Percentiles rank a stretch among this genome's conserved stretches.
phyloP scores from a whole-genome alignment of 202 grass and related monocot genomes.

The Eragrostis tef region DNA sequence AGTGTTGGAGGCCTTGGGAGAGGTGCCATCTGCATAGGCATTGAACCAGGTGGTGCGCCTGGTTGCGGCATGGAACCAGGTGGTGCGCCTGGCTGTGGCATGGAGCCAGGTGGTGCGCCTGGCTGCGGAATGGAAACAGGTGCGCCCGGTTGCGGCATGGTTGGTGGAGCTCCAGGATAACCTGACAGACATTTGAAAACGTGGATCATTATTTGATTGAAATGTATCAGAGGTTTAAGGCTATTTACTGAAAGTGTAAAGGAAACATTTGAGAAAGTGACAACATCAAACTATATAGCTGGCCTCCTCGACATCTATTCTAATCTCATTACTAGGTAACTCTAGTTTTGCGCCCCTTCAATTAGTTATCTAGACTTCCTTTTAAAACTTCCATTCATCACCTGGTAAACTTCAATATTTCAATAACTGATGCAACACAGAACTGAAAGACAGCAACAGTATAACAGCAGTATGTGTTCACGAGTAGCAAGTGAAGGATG shows the following conservation, averaged over 20 bases:
- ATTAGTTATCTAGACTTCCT: background rate
- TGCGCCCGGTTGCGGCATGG: constrained; percentile 27
- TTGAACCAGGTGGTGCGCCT: constrained; percentile 43
- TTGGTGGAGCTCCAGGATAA: constrained; percentile 54
- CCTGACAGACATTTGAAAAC: constrained; percentile 48
- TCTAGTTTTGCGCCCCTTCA: no score
- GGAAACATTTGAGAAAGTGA: constrained; percentile 6
- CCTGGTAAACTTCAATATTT: background rate
- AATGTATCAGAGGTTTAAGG: constrained; percentile 29
- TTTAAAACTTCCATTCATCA: constrained; percentile 3
- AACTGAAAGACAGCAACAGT: background rate
- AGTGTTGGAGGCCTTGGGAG: constrained; percentile 66
- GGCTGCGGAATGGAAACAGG: no score
- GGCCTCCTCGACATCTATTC: background rate
- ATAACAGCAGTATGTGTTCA: background rate
- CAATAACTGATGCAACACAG: constrained; percentile 26
- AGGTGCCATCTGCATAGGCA: constrained; percentile 60
- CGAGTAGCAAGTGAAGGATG: background rate
- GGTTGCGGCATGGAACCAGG: constrained; percentile 56
- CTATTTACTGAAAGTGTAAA: background rate
- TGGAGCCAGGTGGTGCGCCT: no score
- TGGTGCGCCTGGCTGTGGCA: constrained; percentile 42
- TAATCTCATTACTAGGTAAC: background rate
- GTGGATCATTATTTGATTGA: background rate
- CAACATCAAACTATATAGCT: background rate